These are phyloP conservation scores for Colletotrichum sansevieriae DNA, from an alignment of 2,329 filamentous ascomycete species.

Conservation along the genomic window DNA sequence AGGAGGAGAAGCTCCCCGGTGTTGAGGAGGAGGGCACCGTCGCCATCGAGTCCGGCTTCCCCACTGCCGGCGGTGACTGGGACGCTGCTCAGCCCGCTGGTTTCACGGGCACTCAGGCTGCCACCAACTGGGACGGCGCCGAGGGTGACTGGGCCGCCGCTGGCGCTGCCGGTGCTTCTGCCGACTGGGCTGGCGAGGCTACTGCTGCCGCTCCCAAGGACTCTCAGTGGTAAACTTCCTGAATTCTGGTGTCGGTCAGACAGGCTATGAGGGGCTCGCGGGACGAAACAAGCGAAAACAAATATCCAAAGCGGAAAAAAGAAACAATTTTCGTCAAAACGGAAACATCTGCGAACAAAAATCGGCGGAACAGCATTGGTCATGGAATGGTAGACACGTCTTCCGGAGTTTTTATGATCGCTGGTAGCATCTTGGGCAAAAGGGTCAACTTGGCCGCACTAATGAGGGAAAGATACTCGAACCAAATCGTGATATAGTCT, in stretches of 20 bases:
- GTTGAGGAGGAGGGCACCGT: conserved; percentile 86
- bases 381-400: conserved; percentile 48
- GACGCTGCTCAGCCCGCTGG: conserved; percentile 82
- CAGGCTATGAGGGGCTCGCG: conserved; percentile 14
- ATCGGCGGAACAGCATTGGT: conserved; percentile 44
- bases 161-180: conserved; percentile 62
- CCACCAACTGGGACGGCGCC: conserved; percentile 68
- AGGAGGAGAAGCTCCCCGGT: conserved; percentile 90
- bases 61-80: conserved; percentile 80
- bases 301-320: conserved; percentile 30
- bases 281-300: conserved; percentile 31
- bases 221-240: conserved; percentile 62
- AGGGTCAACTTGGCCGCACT: conserved; percentile 79
- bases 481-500: conserved; percentile 40
- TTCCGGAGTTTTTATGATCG: conserved; percentile 38
- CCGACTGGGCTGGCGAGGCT: conserved; percentile 70
- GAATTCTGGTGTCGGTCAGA: conserved; percentile 30
- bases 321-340: neutral
- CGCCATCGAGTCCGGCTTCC: conserved; percentile 84
- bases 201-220: conserved; percentile 62
- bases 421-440: conserved; percentile 41
- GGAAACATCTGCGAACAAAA: conserved; percentile 32
- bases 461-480: conserved; percentile 99
- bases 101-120: conserved; percentile 71
- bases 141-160: conserved; percentile 70